Evolutionary conservation across 345 rosid genomes (phyloP), one percentile per base, ranked within the genome.

Genomic region (Durio zibethinus): DNA sequence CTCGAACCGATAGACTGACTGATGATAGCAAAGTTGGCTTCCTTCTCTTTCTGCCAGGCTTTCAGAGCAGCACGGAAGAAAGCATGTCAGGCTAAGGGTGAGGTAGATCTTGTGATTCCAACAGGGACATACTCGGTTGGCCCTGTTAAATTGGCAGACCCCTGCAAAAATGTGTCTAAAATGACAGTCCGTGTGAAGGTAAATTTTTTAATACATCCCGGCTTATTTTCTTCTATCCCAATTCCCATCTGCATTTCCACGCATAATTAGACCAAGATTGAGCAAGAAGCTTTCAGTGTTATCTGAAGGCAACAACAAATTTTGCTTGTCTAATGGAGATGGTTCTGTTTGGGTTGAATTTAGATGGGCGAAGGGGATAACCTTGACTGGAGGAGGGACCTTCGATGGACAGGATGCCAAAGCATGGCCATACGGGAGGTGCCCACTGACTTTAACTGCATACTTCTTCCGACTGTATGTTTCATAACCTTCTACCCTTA

Each of bases 341-440:
- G 83, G 82, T 43, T 61, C 67, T 2, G 86, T 85, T 48, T 86
- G 86, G 85, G 47, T 84, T 7, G 84, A 80, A 66, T 84, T 82
- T 36, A 14, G 78, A 40, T 47, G 79, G 80, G 14, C 79, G 5
- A 81, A 84, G 12, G 85, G 84, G 35, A 40, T 62, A 15, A 31
- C n/a, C n/a, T 62, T 62, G 66, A 62, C 66, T 16, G 40, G 42
- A 14, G 45, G 85, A 68, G 84, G 89, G 21, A 78, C 76, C 18
- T 73, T 86, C 1, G 79, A 82, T 11, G 85, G 85, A 45, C 77
- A 29, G 72, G 86, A 81, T 16, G 83, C 77, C 0, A 60, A 72
- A 73, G 80, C 83, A 3, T 84, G 83, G 87, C 84, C 86, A 31
- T 67, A 74, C 65, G 75, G 83, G 48, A 57, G 66, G 25, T 83